Conservation (phyloP, 2,329 filamentous ascomycete species). For the Phialophora macrospora region DNA sequence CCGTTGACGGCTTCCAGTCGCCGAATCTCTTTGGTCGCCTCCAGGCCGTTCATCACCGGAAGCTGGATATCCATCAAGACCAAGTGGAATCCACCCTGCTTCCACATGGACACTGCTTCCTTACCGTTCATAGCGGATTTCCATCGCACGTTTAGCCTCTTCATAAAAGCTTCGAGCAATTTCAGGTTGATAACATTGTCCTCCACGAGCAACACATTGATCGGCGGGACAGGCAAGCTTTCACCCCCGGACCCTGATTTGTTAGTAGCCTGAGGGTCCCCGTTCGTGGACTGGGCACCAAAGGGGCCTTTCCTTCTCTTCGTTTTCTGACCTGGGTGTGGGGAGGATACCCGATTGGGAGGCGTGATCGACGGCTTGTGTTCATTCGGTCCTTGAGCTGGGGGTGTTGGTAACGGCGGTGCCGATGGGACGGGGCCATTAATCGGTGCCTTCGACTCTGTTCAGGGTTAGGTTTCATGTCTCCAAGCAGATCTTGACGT, state of each 20-base stretch:
- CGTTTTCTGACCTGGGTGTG: constrained; percentile 47
- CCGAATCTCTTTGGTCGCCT: constrained; percentile 93
- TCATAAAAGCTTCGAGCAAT: constrained; percentile 92
- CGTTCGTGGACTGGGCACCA: constrained; percentile 42
- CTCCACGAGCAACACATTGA: constrained; percentile 96
- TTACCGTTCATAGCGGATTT: constrained; percentile 95
- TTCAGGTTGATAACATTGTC: constrained; percentile 98
- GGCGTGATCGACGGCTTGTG: constrained; percentile 53
- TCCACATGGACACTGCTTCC: constrained; percentile 93
- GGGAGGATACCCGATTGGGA: constrained; percentile 57
- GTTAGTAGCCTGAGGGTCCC: constrained; percentile 41
- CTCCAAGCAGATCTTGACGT: constrained; percentile 35
- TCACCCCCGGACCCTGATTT: constrained; percentile 51
- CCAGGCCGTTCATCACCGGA: constrained; percentile 92
- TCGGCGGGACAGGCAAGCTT: constrained; percentile 80
- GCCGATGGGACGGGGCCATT: constrained; percentile 47
- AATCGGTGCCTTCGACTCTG: constrained; percentile 49
- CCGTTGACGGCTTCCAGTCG: constrained; percentile 86
- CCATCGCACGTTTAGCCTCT: constrained; percentile 92
- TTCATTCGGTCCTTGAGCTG: constrained; percentile 53
- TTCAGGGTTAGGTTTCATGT: constrained; percentile 47
- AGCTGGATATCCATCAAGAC: constrained; percentile 99
- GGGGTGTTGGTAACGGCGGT: constrained; percentile 62
- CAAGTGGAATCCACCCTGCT: constrained; percentile 87
- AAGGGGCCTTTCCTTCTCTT: constrained; percentile 59